Percentiles rank a stretch among this genome's conserved stretches.
Evolutionary conservation across 1,284 basidiomycete genomes (phyloP).

Genomic region (Chalciporus sp.): DNA sequence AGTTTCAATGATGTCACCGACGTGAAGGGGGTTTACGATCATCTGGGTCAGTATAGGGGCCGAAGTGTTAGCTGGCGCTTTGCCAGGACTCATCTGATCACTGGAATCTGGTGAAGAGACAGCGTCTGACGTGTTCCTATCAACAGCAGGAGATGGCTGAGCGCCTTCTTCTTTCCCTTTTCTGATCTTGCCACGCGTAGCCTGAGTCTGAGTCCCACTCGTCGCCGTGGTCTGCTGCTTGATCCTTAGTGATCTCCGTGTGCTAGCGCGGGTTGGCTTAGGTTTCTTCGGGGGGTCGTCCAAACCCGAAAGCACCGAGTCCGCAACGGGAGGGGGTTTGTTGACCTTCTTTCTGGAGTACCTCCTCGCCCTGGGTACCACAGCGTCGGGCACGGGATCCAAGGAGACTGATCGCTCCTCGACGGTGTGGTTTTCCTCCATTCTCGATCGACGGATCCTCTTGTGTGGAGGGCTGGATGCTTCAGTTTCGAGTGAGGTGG

Average conservation of each 20-base stretch:
- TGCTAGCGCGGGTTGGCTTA: slow-evolving; percentile 6
- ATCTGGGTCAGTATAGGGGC: not conserved
- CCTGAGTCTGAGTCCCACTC: slow-evolving; percentile 2
- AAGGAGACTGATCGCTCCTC: not conserved
- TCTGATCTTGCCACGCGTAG: slow-evolving; percentile 6
- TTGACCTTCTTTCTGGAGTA: slow-evolving; percentile 18
- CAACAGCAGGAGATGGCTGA: not conserved
- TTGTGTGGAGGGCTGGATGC: slow-evolving; percentile 24
- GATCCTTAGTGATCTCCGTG: slow-evolving; percentile 25
- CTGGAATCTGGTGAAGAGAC: not conserved
- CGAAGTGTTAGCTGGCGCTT: not conserved
- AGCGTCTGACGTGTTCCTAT: not conserved
- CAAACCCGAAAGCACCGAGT: slow-evolving; percentile 4
- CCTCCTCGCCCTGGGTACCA: slow-evolving; percentile 9
- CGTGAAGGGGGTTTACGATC: not conserved
- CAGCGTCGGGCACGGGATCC: slow-evolving; percentile 1
- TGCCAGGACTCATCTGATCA: not conserved
- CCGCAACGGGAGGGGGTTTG: slow-evolving; percentile 9
- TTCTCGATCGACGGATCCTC: slow-evolving; percentile 20
- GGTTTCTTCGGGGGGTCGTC: slow-evolving; percentile 13
- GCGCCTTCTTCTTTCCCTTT: slow-evolving; percentile 5
- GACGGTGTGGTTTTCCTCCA: slow-evolving; percentile 1
- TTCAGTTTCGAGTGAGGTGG: slow-evolving; percentile 12
- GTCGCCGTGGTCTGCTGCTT: slow-evolving; percentile 9
- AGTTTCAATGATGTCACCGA: not conserved